Conservation (phyloP, 2,329 filamentous ascomycete genomes). For the Ceratocystis cubensis region DNA sequence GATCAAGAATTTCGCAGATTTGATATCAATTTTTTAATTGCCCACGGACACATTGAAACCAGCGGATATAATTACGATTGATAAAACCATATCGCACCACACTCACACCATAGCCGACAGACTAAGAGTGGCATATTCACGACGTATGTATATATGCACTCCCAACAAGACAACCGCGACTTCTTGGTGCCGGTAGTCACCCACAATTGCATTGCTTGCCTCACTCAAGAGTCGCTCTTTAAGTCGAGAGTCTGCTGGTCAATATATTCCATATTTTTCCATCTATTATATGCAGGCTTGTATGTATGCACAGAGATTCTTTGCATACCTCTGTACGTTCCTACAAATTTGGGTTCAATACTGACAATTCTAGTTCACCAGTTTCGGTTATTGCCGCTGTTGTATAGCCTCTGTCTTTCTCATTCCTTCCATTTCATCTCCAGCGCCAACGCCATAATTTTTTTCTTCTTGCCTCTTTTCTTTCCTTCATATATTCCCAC, state of each 20-base stretch:
- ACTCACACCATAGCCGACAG: not conserved
- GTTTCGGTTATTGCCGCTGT: slow-evolving; percentile 2
- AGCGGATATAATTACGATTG: not conserved
- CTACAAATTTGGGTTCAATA: not conserved
- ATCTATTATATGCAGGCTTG: not conserved
- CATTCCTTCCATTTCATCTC: not conserved
- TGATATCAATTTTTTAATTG: not conserved
- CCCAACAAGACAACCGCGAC: not conserved
- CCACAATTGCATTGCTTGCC: not conserved
- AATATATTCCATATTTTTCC: not conserved
- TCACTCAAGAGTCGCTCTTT: no score
- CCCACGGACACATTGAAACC: not conserved
- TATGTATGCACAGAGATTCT: not conserved
- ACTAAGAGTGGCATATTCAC: not conserved
- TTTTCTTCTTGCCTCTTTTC: not conserved
- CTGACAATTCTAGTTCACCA: slow-evolving; percentile 1
- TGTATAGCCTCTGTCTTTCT: not conserved
- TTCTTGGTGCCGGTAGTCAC: not conserved
- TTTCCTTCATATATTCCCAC: not conserved
- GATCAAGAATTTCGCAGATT: not conserved
- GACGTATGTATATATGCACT: not conserved
- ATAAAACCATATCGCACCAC: not conserved
- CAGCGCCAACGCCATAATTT: not conserved
- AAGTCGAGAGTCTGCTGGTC: no score
- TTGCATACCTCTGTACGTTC: not conserved